Conservation (phyloP, 1,284 basidiomycete species). For the Apiotrichum montevideense region DNA sequence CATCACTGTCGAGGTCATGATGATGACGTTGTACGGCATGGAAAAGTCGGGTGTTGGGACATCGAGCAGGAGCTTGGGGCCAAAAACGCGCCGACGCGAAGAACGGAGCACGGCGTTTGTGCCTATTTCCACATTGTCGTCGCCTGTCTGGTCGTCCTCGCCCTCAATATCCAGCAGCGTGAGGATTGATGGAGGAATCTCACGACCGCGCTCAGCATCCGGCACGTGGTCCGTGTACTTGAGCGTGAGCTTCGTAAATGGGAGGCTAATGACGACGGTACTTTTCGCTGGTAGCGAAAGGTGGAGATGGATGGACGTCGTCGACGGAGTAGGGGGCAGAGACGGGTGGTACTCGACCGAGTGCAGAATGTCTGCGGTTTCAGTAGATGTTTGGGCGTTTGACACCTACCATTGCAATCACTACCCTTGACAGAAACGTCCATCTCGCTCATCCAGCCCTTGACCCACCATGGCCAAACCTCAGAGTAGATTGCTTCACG, state of each 20-base stretch:
- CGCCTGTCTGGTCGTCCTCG: constrained; percentile 11
- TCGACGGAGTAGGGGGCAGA: constrained; percentile 57
- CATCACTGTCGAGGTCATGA: constrained; percentile 82
- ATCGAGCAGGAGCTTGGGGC: constrained; percentile 73
- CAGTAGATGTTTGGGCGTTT: not conserved
- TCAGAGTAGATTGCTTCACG: constrained; percentile 72
- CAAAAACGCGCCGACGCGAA: constrained; percentile 59
- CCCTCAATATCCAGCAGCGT: constrained; percentile 29
- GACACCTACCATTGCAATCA: constrained; percentile 4
- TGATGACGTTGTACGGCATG: constrained; percentile 99
- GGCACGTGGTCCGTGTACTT: constrained; percentile 94
- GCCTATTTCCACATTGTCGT: not conserved
- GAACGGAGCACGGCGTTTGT: constrained; percentile 10
- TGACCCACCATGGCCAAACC: constrained; percentile 87
- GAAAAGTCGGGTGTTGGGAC: constrained; percentile 95
- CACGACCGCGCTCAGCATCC: constrained; percentile 90
- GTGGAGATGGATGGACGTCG: constrained; percentile 65
- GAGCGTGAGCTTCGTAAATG: constrained; percentile 77
- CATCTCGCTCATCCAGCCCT: constrained; percentile 80
- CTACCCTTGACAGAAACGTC: constrained; percentile 44
- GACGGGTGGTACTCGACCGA: constrained; percentile 63
- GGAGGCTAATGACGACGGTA: constrained; percentile 62
- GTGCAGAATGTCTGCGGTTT: constrained; percentile 53
- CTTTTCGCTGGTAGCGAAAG: constrained; percentile 64
- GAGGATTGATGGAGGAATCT: constrained; percentile 76